Conservation (phyloP, 2,329 filamentous ascomycete genomes). For the Elsinoe fawcettii region DNA sequence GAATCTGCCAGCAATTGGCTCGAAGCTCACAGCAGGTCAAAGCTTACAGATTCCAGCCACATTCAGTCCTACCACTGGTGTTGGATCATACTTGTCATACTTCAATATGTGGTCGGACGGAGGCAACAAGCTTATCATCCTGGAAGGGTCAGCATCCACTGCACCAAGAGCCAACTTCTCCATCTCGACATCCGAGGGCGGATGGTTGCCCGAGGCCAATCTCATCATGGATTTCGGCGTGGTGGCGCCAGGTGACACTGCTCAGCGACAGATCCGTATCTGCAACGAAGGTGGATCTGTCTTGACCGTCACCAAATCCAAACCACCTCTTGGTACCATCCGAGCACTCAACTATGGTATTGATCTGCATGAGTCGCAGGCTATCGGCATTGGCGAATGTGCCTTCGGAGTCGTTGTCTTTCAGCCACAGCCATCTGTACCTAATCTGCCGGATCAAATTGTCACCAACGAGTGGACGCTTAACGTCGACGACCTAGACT, state of each 20-base stretch:
- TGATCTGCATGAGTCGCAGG: conserved; percentile 26
- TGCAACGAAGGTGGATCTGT: conserved; percentile 34
- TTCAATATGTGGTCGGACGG: conserved; percentile 25
- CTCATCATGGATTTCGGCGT: conserved; percentile 30
- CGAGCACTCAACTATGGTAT: conserved; percentile 18
- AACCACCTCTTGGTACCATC: conserved; percentile 27
- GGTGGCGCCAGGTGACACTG: conserved; percentile 31
- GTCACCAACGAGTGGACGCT: conserved; percentile 32
- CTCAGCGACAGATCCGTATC: conserved; percentile 30
- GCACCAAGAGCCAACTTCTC: conserved; percentile 27
- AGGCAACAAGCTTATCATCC: conserved; percentile 26
- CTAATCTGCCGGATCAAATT: conserved; percentile 23
- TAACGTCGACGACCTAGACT: conserved; percentile 36
- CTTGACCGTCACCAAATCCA: conserved; percentile 34
- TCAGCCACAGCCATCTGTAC: conserved; percentile 21
- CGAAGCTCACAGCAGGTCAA: conserved; percentile 20
- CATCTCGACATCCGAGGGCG: conserved; percentile 31
- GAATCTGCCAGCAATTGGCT: conserved; percentile 18
- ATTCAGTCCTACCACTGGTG: conserved; percentile 27
- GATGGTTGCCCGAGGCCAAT: conserved; percentile 22
- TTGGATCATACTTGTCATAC: conserved; percentile 30
- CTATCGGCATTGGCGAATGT: conserved; percentile 24
- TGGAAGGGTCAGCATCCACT: conserved; percentile 28
- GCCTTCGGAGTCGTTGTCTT: conserved; percentile 26
- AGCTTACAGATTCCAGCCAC: conserved; percentile 21